Base-by-base conservation (phyloP, 164 flowering plant genomes). In the Piper betle region DNA sequence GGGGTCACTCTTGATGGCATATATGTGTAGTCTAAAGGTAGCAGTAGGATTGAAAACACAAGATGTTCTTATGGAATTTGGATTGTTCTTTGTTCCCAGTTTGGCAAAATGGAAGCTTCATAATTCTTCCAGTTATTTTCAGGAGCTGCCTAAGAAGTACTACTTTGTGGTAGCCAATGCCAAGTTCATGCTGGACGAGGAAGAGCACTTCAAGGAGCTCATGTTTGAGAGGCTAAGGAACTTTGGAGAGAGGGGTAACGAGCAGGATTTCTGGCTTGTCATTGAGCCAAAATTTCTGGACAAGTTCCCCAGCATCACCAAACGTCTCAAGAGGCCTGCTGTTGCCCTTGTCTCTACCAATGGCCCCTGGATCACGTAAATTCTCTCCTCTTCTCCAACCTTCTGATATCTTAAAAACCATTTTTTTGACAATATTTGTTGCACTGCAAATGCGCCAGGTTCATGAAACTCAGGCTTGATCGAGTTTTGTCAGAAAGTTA, bases 281-380 rank as follows among this genome's bases (percentile, higher is more conserved):
- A 78, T 93, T 60, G 97, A 93, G 72, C 99, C 99, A 41, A 90
- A 88, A 72, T 93, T 90, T 77, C 72, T 93, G 72, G 89, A 90
- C 20, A 83, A 86, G 25, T 93, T 90, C 73, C 99, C 97, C 3
- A 75, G 79, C 60, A 77, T 93, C 61, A 82, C 91, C 53, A 80
- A 75, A 68, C 77, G 97, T 69, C 71, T 93, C 39, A 64, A 68
- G 64, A 77, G 99, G 64, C 99, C 99, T 48, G 97, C 99, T 52
- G 99, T 90, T 39, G 99, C 99, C 70, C 74, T 93, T 39, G 96
- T 93, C 67, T 93, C 99, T 42, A 90, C 97, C 17, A 84, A 93
- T 74, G 81, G 82, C 52, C 61, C 92, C 39, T 93, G 99, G 99
- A 93, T 93, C 75, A 93, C 87, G 97, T 93, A 80, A 73, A 81